Percentiles rank a stretch among this genome's conserved stretches.
Conservation (phyloP, 805 yeast genomes). For the Zygosaccharomyces bisporus region DNA sequence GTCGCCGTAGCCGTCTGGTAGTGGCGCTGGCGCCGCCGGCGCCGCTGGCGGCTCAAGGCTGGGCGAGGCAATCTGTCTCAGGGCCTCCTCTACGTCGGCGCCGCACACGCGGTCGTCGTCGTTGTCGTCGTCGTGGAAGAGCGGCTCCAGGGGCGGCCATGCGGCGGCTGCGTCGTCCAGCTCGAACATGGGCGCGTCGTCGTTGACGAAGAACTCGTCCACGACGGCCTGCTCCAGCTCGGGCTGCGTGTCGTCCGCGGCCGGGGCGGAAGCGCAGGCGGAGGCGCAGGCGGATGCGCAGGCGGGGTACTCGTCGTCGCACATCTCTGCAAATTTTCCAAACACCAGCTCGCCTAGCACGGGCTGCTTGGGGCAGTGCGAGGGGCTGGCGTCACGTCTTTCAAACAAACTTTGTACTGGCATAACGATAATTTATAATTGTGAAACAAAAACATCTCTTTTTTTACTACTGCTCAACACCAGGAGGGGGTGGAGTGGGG, state of each 20-base stretch:
- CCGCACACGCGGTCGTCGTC: constrained; percentile 27
- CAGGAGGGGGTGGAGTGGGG: background rate
- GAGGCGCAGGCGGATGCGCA: no score
- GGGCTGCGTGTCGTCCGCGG: constrained; percentile 2
- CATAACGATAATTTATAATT: constrained; percentile 1
- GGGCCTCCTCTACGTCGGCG: constrained; percentile 18
- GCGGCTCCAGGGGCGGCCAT: constrained; percentile 27
- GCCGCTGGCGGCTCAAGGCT: no score
- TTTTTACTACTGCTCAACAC: background rate
- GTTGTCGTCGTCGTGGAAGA: constrained; percentile 36
- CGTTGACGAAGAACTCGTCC: constrained; percentile 45
- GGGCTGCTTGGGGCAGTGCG: constrained; percentile 8
- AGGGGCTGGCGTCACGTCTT: constrained; percentile 2
- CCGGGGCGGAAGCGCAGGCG: no score
- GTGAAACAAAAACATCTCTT: constrained; percentile 3
- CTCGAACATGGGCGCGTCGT: constrained; percentile 52
- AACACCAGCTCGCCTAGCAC: constrained; percentile 28
- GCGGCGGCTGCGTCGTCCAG: constrained; percentile 20
- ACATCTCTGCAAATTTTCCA: constrained; percentile 19
- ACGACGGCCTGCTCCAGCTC: constrained; percentile 46
- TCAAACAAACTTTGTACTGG: constrained; percentile 8
- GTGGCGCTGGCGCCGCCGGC: no score
- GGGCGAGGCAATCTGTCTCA: background rate
- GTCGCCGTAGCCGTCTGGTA: no score
- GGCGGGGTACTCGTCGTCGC: background rate